A percentile compares a stretch with the other conserved stretches of the same genome.
Conservation (phyloP, 1,284 basidiomycete species). For the Apiotrichum gamsii region DNA sequence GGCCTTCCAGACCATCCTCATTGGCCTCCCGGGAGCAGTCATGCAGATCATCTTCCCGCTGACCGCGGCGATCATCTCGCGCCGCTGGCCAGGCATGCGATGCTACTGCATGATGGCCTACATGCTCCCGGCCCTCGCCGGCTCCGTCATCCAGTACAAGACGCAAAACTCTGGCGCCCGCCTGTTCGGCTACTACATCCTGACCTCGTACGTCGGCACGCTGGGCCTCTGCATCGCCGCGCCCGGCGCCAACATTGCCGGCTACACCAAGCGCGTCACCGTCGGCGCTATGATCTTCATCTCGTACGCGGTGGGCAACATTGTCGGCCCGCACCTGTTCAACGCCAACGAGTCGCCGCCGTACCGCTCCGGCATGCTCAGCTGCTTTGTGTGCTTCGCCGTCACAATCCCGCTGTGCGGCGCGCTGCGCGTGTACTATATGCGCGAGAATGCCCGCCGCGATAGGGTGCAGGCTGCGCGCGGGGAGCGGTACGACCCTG, state of each 20-base stretch:
- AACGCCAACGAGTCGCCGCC: constrained; percentile 27
- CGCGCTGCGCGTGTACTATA: constrained; percentile 24
- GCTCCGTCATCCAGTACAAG: constrained; percentile 25
- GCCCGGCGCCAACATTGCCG: constrained; percentile 30
- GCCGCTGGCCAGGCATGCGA: constrained; percentile 17
- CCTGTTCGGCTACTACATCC: constrained; percentile 35
- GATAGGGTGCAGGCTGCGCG: constrained; percentile 14
- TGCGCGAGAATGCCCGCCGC: constrained; percentile 24
- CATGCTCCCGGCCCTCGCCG: constrained; percentile 23
- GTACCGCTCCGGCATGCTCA: constrained; percentile 30
- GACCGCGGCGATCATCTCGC: constrained; percentile 26
- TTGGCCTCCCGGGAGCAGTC: constrained; percentile 29
- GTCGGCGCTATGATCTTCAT: constrained; percentile 31
- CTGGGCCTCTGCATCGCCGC: constrained; percentile 29
- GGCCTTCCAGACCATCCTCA: constrained; percentile 32
- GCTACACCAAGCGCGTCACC: constrained; percentile 32
- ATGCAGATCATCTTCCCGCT: constrained; percentile 33
- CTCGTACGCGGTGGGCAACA: constrained; percentile 22
- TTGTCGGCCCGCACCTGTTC: constrained; percentile 30
- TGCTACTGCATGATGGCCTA: constrained; percentile 26
- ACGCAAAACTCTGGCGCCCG: constrained; percentile 6
- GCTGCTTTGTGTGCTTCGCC: constrained; percentile 32
- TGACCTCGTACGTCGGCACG: constrained; percentile 31
- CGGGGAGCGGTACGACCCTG: constrained; percentile 10
- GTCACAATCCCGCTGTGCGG: constrained; percentile 15